phyloP scores from a whole-genome alignment of 2,329 filamentous ascomycete species.

The Drechslerella stenobrocha region DNA sequence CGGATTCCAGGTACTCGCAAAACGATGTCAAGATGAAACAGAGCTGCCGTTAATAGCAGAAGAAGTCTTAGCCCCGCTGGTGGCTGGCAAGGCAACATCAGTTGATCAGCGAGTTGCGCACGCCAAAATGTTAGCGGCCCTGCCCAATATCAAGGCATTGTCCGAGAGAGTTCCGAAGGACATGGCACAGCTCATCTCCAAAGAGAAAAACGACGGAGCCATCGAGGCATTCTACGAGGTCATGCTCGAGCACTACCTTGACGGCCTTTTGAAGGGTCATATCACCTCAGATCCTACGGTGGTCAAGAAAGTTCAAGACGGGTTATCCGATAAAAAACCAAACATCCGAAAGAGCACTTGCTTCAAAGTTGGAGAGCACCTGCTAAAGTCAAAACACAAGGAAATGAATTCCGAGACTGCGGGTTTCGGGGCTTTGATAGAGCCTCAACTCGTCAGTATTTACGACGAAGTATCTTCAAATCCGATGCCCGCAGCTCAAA shows the following conservation, averaged over 20 bases:
- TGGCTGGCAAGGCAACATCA: slow-evolving; percentile 77
- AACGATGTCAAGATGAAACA: slow-evolving; percentile 62
- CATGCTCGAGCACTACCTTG: slow-evolving; percentile 67
- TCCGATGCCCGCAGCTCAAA: slow-evolving; percentile 76
- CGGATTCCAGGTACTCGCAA: slow-evolving; percentile 72
- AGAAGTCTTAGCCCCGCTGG: slow-evolving; percentile 78
- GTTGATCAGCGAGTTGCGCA: slow-evolving; percentile 83
- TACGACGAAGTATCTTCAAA: slow-evolving; percentile 80
- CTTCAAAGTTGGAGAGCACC: slow-evolving; percentile 70
- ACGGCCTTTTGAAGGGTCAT: slow-evolving; percentile 65
- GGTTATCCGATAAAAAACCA: slow-evolving; percentile 80
- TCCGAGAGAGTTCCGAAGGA: slow-evolving; percentile 69
- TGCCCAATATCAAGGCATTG: slow-evolving; percentile 65
- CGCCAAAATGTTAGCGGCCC: slow-evolving; percentile 71
- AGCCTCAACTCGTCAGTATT: slow-evolving; percentile 66
- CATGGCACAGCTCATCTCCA: slow-evolving; percentile 70
- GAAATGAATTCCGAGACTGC: slow-evolving; percentile 59
- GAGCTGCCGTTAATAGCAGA: slow-evolving; percentile 70
- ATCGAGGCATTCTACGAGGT: slow-evolving; percentile 74
- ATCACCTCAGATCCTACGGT: slow-evolving; percentile 67
- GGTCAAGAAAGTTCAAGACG: slow-evolving; percentile 75
- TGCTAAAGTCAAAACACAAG: slow-evolving; percentile 64
- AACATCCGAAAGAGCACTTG: slow-evolving; percentile 79
- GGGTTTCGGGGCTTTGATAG: slow-evolving; percentile 62
- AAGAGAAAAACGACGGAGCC: slow-evolving; percentile 87